Conservation (phyloP, 106 monocot genomes). For the Dendrobium catenatum region DNA sequence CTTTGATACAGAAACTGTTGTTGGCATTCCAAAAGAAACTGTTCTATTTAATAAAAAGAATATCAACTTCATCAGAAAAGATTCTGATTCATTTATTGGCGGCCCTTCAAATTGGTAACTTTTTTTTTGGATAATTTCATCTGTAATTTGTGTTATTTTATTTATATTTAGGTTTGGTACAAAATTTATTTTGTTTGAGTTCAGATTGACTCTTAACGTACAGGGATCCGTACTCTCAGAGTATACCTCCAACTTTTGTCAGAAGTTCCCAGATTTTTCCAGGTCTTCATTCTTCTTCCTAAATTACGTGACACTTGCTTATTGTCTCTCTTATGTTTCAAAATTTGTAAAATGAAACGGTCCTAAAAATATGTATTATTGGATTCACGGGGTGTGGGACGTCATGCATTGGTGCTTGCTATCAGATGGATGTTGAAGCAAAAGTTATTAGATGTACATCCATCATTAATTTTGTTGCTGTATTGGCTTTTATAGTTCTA, state of each 20-base stretch:
- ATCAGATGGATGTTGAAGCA: neutral
- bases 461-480: neutral
- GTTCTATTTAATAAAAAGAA: constrained; percentile 9
- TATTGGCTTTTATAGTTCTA: neutral
- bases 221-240: constrained; percentile 65
- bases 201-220: constrained; percentile 3
- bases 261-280: constrained; percentile 17
- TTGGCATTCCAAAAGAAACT: constrained; percentile 4
- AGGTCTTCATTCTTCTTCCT: constrained; percentile 16
- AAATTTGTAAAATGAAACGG: neutral
- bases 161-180: neutral
- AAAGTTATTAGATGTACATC: neutral
- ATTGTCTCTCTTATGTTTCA: neutral
- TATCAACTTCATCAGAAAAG: constrained; percentile 1
- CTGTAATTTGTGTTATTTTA: neutral
- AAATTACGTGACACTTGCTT: neutral
- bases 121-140: neutral
- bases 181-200: neutral
- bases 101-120: constrained; percentile 55
- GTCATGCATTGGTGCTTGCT: neutral
- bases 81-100: constrained; percentile 29
- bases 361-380: neutral
- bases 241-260: constrained; percentile 19
- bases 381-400: neutral
- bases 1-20: neutral